Evolutionary conservation across 345 rosid genomes (phyloP), one percentile per base, ranked within the genome.

Genomic region (Brassica juncea): DNA sequence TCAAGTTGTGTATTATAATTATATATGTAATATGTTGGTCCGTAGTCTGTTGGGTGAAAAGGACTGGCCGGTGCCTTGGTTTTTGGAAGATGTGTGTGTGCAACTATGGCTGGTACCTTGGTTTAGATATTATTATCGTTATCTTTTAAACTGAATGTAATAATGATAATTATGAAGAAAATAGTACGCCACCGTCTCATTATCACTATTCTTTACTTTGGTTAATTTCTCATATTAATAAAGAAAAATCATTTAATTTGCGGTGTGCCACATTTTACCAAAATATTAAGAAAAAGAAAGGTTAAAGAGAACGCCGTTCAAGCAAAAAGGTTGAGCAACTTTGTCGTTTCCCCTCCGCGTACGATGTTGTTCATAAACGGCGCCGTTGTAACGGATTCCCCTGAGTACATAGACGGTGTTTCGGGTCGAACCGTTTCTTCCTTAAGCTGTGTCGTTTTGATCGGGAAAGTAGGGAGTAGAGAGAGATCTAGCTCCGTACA

Each of bases 401-500:
- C 90, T 2, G 89, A 86, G 12, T 86, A 73, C 3, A 84, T 73
- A n/a, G 89, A 86, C 12, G 87, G 82, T 2, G 86, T 73, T 35
- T 59, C 77, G 9, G 83, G 80, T 57, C 81, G 78, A 54, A 55
- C 67, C 28, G 27, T 70, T 64, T 59, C 70, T 57, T 76, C 79
- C 66, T 84, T 82, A 4, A 5, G 21, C 6, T 81, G 59, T 21
- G 73, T 55, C 4, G 47, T 68, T 69, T 83, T 89, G 0, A 74
- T 80, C 1, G 77, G 60, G 2, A 81, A 78, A 47, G 6, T 75
- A 2, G 95, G 87, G 6, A 82, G 85, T 25, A 89, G 60, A 72
- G 93, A 72, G 64, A 92, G 97, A 85, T 91, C 91, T 71, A 94
- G 91, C 81, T 89, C 94, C 69, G 88, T 79, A 37, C 77, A 83